Conservation (phyloP, 257 asterid species). For the Solanum chmielewskii region DNA sequence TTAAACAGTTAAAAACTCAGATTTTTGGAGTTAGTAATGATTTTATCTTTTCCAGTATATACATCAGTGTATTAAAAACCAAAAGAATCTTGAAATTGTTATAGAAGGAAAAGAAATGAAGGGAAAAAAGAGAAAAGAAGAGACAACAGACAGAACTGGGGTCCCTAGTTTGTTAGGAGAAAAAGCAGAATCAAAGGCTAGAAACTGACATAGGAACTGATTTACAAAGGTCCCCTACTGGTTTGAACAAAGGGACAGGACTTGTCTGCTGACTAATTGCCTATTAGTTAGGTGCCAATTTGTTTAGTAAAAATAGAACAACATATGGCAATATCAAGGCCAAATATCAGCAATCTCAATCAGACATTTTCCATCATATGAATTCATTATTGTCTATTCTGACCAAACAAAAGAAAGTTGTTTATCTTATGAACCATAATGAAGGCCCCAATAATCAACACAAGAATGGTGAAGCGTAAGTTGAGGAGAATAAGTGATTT, state of each 20-base stretch:
- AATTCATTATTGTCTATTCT: background rate
- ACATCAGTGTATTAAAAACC: background rate
- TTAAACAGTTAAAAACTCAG: background rate
- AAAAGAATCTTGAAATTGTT: background rate
- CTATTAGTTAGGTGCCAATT: background rate
- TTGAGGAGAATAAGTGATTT: background rate
- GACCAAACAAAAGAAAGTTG: background rate
- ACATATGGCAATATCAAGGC: background rate
- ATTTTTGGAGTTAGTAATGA: background rate
- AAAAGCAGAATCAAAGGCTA: background rate
- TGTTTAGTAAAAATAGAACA: background rate
- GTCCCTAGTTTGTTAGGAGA: background rate
- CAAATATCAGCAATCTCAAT: background rate
- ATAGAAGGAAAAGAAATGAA: background rate
- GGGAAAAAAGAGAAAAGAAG: background rate
- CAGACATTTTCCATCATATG: background rate
- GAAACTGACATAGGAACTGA: background rate
- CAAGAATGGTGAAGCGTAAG: background rate
- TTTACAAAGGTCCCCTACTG: background rate
- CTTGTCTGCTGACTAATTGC: background rate
- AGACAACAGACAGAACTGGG: background rate
- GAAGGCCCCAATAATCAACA: background rate
- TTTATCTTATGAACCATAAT: background rate
- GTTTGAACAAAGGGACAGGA: background rate
- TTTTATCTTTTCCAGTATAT: background rate